A percentile compares a stretch with the other conserved stretches of the same genome.
Evolutionary conservation across 805 yeast genomes (phyloP).

Genomic region (Yarrowia osloensis): DNA sequence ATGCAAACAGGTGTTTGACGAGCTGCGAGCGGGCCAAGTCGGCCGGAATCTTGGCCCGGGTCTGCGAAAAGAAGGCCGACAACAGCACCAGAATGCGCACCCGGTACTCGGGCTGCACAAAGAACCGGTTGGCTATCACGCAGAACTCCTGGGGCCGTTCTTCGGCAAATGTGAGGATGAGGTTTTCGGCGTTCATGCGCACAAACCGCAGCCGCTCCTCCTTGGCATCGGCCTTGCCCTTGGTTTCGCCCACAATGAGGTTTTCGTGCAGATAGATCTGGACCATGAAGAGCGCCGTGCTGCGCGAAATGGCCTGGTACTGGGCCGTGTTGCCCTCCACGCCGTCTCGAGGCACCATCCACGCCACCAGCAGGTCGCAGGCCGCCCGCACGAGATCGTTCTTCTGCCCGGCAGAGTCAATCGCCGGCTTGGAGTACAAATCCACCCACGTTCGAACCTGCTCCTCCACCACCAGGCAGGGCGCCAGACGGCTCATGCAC

Average conservation of each 20-base stretch:
- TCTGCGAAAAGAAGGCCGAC: slow-evolving; percentile 41
- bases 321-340: slow-evolving; percentile 31
- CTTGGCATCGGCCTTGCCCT: slow-evolving; percentile 40
- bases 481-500: slow-evolving; percentile 40
- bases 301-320: slow-evolving; percentile 35
- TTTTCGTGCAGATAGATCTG: slow-evolving; percentile 36
- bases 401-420: slow-evolving; percentile 60
- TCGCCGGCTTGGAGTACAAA: slow-evolving; percentile 52
- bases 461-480: slow-evolving; percentile 39
- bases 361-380: slow-evolving; percentile 40
- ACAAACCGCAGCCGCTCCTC: slow-evolving; percentile 56
- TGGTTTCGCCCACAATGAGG: slow-evolving; percentile 32
- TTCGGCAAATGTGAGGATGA: slow-evolving; percentile 50
- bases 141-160: slow-evolving; percentile 46
- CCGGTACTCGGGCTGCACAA: slow-evolving; percentile 44
- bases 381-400: slow-evolving; percentile 44
- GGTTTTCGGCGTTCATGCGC: slow-evolving; percentile 47
- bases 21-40: slow-evolving; percentile 27
- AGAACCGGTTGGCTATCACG: slow-evolving; percentile 44
- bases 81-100: slow-evolving; percentile 47
- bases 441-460: slow-evolving; percentile 52
- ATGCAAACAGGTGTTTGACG: slow-evolving; percentile 42
- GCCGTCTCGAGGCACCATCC: slow-evolving; percentile 38
- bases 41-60: slow-evolving; percentile 18
- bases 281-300: slow-evolving; percentile 37